Conservation (phyloP, 2,329 filamentous ascomycete genomes). For the Beauveria medogensis region DNA sequence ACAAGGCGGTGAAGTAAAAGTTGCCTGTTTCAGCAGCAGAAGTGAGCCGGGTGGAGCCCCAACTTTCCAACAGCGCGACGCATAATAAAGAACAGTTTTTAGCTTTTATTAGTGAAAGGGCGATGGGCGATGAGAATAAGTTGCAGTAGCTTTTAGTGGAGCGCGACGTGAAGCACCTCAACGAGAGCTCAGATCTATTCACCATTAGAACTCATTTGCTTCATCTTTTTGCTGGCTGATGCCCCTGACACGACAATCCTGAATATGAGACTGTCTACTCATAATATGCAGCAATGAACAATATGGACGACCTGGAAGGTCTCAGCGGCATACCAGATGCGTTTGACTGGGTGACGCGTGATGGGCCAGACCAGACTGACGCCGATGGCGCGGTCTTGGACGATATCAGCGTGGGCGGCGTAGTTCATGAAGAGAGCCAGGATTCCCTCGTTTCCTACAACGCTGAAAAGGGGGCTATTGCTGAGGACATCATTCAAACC, state of each 20-base stretch:
- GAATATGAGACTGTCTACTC: background rate
- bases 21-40: too few species aligned
- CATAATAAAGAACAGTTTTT: too few species aligned
- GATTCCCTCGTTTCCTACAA: background rate
- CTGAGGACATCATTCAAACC: background rate
- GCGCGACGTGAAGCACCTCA: slow-evolving; percentile 1
- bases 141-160: background rate
- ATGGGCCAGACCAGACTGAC: background rate
- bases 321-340: background rate
- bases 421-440: background rate
- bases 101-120: too few species aligned
- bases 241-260: background rate
- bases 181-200: background rate
- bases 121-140: background rate
- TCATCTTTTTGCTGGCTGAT: background rate
- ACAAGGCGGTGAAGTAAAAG: background rate
- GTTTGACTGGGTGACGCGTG: background rate
- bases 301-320: background rate
- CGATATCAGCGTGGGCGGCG: background rate
- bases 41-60: too few species aligned
- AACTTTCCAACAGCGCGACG: too few species aligned
- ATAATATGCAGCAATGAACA: slow-evolving; percentile 2
- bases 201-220: background rate
- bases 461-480: background rate
- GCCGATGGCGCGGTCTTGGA: background rate